A percentile compares a stretch with the other conserved stretches of the same genome.
These are phyloP conservation scores for Dispira parvispora DNA, from an alignment of 192 early-diverging fungal genomes.

Conservation along the genomic window DNA sequence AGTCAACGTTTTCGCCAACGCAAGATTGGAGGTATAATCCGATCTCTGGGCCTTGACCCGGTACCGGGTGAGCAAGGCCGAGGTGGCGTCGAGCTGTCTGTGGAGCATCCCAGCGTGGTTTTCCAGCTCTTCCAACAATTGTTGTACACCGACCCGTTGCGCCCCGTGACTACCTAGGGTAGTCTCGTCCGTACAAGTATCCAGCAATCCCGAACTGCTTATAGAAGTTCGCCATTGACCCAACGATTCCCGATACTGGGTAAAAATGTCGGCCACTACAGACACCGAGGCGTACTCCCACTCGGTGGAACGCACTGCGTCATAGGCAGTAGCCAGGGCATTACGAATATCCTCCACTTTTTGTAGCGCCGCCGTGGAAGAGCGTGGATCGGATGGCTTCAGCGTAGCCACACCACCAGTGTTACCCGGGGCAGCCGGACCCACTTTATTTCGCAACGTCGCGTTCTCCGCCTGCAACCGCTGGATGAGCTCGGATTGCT, in stretches of 20 bases:
- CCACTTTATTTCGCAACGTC: slow-evolving; percentile 8
- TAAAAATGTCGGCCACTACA: slow-evolving; percentile 20
- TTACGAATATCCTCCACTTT: slow-evolving; percentile 29
- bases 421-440: neutral
- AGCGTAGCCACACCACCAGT: neutral
- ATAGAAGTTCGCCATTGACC: slow-evolving; percentile 14
- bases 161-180: neutral
- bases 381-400: slow-evolving; percentile 20
- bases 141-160: slow-evolving; percentile 21
- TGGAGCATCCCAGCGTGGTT: slow-evolving; percentile 21
- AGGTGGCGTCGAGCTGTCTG: slow-evolving; percentile 24
- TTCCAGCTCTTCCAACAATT: slow-evolving; percentile 21
- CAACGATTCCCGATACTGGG: slow-evolving; percentile 19
- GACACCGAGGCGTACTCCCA: slow-evolving; percentile 27
- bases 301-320: slow-evolving; percentile 22
- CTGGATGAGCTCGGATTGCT: slow-evolving; percentile 38
- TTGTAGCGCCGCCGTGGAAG: slow-evolving; percentile 25
- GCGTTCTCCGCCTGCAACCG: slow-evolving; percentile 31
- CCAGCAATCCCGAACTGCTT: neutral
- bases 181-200: neutral
- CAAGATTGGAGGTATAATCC: slow-evolving; percentile 21
- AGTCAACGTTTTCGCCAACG: slow-evolving; percentile 20
- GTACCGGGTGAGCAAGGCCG: slow-evolving; percentile 21
- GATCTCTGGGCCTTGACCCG: slow-evolving; percentile 14
- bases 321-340: slow-evolving; percentile 21